Evolutionary conservation across 1,139 yeast genomes (phyloP), one percentile per base, ranked within the genome.

Genomic region (Taphrina sp.): DNA sequence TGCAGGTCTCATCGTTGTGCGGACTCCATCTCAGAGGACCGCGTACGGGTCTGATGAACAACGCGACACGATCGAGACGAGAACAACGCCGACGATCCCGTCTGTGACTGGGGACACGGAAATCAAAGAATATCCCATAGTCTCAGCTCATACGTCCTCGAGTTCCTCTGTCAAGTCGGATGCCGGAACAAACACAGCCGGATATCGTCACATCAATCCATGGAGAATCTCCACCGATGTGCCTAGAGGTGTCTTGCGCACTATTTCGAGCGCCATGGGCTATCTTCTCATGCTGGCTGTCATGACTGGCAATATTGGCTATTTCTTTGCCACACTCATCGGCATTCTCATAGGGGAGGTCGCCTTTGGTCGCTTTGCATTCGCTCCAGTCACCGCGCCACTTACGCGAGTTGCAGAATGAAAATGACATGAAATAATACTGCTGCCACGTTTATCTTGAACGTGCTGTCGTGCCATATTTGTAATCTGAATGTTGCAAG

Each of bases 301-400:
- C 42, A 65, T 65, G 67, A 62, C 67, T 4, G 62, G 59, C 58
- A 65, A 65, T 35, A 60, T 64, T 26, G 67, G 67, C 20, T 65
- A 65, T 55, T 65, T 65, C 41, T 44, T 64, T 14, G 62, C 67
- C 19, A 62, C 63, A 23, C 58, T 65, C 2, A 63, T 59, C 28
- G 67, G 67, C 12, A 54, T 64, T 23, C 61, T 64, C 36, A 46
- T 65, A 5, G 67, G 67, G n/a, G 66, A 65, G 49, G 56, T 65
- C 19, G 26, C 64, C 8, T 53, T 65, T 20, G 68, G 65, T 4
- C 61, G 68, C 8, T 64, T 59, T 37, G 56, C 56, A 1, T 47
- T 47, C 19, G 29, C 44, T 4, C 45, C 51, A 3, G 51, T 44
- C 51, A 39, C 34, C 12, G 38, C 38, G 12, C 33, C 44, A n/a